Conservation (phyloP, 768 basidiomycete species). For the Pisolithus albus region DNA sequence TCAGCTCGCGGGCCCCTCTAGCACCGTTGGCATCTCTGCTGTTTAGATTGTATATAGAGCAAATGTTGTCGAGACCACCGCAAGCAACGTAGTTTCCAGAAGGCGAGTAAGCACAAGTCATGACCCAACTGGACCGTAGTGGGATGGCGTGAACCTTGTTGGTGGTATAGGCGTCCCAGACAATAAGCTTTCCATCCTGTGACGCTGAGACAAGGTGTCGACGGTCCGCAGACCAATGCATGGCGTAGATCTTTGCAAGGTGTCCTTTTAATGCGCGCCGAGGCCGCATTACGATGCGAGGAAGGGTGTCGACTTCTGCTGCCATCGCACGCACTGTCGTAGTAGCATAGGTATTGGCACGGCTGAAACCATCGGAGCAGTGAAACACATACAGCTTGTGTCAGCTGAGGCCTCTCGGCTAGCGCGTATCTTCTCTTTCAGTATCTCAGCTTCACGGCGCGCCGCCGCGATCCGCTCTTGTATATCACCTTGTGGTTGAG, state of each 20-base stretch:
- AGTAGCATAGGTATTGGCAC: slow-evolving; percentile 12
- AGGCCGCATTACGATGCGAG: slow-evolving; percentile 94
- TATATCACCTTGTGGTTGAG: slow-evolving; percentile 76
- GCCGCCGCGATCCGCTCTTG: slow-evolving; percentile 94
- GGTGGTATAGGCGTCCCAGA: slow-evolving; percentile 99
- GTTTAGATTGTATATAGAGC: slow-evolving; percentile 94
- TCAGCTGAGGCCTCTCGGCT: slow-evolving; percentile 97
- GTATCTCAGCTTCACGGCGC: slow-evolving; percentile 88
- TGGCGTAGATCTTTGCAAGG: slow-evolving; percentile 98
- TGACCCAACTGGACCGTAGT: slow-evolving; percentile 96
- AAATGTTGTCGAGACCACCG: slow-evolving; percentile 98
- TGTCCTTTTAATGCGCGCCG: slow-evolving; percentile 94
- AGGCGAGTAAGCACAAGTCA: slow-evolving; percentile 99
- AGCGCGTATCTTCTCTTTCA: slow-evolving; percentile 98
- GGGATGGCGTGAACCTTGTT: slow-evolving; percentile 99
- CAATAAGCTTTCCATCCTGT: slow-evolving; percentile 98
- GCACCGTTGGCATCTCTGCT: slow-evolving; percentile 66
- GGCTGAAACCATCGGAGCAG: slow-evolving; percentile 2
- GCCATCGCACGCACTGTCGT: slow-evolving; percentile 93
- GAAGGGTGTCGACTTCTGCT: slow-evolving; percentile 89
- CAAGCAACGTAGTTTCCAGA: slow-evolving; percentile 97
- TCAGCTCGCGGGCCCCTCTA: slow-evolving; percentile 90
- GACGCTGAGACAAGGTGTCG: slow-evolving; percentile 99
- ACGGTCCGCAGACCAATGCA: slow-evolving; percentile 98
- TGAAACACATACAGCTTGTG: slow-evolving; percentile 73